These are phyloP conservation scores for Microcera coccophila DNA, from an alignment of 2,329 filamentous ascomycete genomes.

Conservation along the genomic window DNA sequence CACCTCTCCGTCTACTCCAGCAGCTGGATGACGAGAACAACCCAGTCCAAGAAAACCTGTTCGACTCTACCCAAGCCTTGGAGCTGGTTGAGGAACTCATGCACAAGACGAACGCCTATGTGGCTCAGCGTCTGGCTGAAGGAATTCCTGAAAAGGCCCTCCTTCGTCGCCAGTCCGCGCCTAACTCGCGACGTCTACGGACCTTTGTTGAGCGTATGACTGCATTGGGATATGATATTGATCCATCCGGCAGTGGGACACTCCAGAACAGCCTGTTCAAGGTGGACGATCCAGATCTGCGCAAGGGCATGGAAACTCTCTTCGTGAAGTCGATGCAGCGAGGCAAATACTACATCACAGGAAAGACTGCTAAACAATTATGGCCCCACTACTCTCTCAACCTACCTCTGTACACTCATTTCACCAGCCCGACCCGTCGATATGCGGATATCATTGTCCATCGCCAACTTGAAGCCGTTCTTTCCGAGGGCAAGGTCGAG, in stretches of 20 bases:
- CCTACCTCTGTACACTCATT: slow-evolving; percentile 91
- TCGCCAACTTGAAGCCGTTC: slow-evolving; percentile 82
- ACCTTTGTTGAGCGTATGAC: slow-evolving; percentile 93
- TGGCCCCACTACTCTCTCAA: slow-evolving; percentile 91
- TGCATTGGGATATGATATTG: slow-evolving; percentile 83
- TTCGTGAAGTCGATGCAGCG: slow-evolving; percentile 93
- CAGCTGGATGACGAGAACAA: slow-evolving; percentile 98
- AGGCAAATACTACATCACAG: slow-evolving; percentile 88
- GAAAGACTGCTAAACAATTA: slow-evolving; percentile 72
- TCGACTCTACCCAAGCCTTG: slow-evolving; percentile 82
- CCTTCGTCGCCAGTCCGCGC: slow-evolving; percentile 78
- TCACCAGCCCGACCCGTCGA: slow-evolving; percentile 89
- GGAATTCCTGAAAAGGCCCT: slow-evolving; percentile 89
- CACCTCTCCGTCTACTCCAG: slow-evolving; percentile 82
- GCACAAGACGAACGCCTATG: slow-evolving; percentile 86
- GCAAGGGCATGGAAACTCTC: slow-evolving; percentile 97
- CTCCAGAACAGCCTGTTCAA: slow-evolving; percentile 95
- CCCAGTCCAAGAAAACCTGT: slow-evolving; percentile 93
- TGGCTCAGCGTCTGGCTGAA: slow-evolving; percentile 76
- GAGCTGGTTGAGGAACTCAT: slow-evolving; percentile 94
- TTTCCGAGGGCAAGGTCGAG: slow-evolving; percentile 77
- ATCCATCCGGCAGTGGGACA: slow-evolving; percentile 81
- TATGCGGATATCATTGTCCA: slow-evolving; percentile 96
- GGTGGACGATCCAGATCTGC: slow-evolving; percentile 80
- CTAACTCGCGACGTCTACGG: slow-evolving; percentile 82